Evolutionary conservation across 495 filamentous ascomycete species (phyloP), one percentile per base, ranked within the genome.

Genomic region (Penicillium lagena): DNA sequence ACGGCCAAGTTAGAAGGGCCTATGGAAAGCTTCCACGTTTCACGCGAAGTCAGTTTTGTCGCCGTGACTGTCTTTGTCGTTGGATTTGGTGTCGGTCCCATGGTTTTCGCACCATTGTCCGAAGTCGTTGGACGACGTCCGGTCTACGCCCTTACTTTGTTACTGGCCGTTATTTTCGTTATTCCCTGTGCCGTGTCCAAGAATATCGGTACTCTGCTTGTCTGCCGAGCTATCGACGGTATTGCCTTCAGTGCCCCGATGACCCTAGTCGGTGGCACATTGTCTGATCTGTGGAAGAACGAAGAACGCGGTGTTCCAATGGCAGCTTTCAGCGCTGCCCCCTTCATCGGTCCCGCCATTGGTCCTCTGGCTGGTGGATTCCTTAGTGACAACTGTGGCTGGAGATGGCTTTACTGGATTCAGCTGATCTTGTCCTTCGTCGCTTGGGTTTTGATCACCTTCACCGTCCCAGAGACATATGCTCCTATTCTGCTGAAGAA

Each of bases 321-420:
- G 86, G 86, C 86, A n/a, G 84, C 85, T 29, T 91, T 90, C 64
- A 81, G 76, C 27, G 85, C 86, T 27, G 86, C 85, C 28, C 87
- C 87, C 0, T 87, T 90, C 54, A 70, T 89, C 29, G 87, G 86
- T 4, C 86, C 86, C 35, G 86, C 85, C 7, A 77, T 79, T 48
- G 74, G 81, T 59, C 87, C 87, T 9, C 75, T 94, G 7, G 73
- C 82, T 17, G 87, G 88, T 60, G 88, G 88, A 35, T 89, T 81
- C 61, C 64, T 93, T 7, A 71, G 73, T 10, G 82, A 87, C 51
- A 75, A 75, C 4, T 66, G 67, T 0, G 84, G 83, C 40, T 94
- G 88, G 88, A 70, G 85, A 45, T 94, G 87, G 87, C 71, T 91
- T 2, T 91, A 90, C 70, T 90, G 86, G 86, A 71, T 90, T 44